Evolutionary conservation across 2,329 filamentous ascomycete genomes (phyloP).

Genomic region (Akanthomyces dipterigenus): DNA sequence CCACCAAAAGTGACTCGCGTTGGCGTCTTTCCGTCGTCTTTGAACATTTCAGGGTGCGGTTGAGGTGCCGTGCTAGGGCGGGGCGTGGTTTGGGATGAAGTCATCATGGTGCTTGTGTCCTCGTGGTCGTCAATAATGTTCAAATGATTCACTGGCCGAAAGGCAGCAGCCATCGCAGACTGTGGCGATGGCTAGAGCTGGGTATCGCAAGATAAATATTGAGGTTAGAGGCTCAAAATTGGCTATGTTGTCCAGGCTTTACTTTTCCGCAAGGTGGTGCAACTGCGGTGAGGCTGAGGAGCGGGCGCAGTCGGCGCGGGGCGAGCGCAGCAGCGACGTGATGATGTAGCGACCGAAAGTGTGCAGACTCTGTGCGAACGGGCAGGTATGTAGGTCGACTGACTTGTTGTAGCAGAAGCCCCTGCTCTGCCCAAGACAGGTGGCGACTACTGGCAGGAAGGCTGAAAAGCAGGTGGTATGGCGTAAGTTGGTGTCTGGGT

Average conservation of each 20-base stretch:
- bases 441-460: slow-evolving; percentile 2
- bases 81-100: slow-evolving; percentile 29
- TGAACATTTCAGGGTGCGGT: slow-evolving; percentile 19
- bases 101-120: slow-evolving; percentile 26
- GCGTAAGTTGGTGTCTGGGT: not conserved
- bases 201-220: not conserved
- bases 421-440: slow-evolving; percentile 5
- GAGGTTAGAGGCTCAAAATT: not conserved
- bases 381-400: not conserved
- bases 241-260: not conserved
- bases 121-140: slow-evolving; percentile 18
- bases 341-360: slow-evolving; percentile 2
- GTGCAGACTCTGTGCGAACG: not conserved
- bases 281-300: slow-evolving; percentile 3
- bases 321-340: not conserved
- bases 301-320: slow-evolving; percentile 2
- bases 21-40: slow-evolving; percentile 52
- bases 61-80: slow-evolving; percentile 31
- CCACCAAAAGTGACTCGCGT: slow-evolving; percentile 50
- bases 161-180: slow-evolving; percentile 39
- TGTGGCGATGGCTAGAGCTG: not conserved
- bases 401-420: not conserved
- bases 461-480: not conserved
- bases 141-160: slow-evolving; percentile 41
- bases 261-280: not conserved